Conservation (phyloP, 2,329 filamentous ascomycete species). For the Penicillium janthinellum region DNA sequence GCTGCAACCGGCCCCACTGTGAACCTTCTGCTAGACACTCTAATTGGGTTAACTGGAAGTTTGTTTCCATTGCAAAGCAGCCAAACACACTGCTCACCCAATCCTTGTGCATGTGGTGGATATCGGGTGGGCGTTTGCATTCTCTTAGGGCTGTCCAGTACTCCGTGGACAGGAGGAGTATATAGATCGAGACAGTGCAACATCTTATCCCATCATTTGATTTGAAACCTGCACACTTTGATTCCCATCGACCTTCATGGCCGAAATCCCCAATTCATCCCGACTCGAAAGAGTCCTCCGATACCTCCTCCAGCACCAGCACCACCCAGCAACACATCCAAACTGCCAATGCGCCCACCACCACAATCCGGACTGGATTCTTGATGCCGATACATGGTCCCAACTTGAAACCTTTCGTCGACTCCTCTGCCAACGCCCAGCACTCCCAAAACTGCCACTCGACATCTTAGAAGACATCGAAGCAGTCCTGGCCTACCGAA, state of each 20-base stretch:
- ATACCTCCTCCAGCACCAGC: not conserved
- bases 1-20: not conserved
- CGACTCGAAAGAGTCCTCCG: constrained; percentile 1
- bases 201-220: not conserved
- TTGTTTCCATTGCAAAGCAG: not conserved
- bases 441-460: not conserved
- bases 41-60: not conserved
- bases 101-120: not conserved
- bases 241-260: not conserved
- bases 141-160: not conserved
- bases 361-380: not conserved
- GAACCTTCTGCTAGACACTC: too few species aligned
- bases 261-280: not conserved
- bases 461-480: not conserved
- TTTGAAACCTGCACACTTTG: not conserved
- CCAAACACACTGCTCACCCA: not conserved
- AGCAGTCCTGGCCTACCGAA: not conserved
- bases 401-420: not conserved
- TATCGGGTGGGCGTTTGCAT: not conserved
- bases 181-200: not conserved
- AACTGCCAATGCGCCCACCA: not conserved
- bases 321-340: not conserved
- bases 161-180: not conserved
- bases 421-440: not conserved
- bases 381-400: not conserved